Conservation (phyloP, 2,329 filamentous ascomycete species). For the Zymoseptoria ardabiliae region DNA sequence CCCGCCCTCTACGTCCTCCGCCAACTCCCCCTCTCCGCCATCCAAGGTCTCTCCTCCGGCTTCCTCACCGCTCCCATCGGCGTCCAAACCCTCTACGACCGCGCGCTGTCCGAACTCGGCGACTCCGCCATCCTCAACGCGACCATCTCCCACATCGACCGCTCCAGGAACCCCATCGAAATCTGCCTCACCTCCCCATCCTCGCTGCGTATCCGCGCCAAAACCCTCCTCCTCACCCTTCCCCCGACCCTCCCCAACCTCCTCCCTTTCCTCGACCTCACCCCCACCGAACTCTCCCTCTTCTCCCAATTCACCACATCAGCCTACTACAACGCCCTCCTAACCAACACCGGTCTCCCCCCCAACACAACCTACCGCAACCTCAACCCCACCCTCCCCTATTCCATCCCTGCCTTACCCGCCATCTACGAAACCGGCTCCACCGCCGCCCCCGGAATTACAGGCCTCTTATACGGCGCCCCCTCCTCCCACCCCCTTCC, state of each 20-base stretch:
- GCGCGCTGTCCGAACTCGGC: slow-evolving; percentile 16
- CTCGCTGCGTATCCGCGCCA: slow-evolving; percentile 31
- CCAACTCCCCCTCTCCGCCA: slow-evolving; percentile 7
- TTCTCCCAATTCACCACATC: slow-evolving; percentile 35
- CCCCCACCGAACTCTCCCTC: slow-evolving; percentile 26
- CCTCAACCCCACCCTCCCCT: slow-evolving; percentile 7
- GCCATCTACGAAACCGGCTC: slow-evolving; percentile 6
- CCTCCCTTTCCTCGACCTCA: slow-evolving; percentile 31
- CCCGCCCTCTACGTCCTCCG: slow-evolving; percentile 44
- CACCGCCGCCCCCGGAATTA: slow-evolving; percentile 5
- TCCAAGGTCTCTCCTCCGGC: not conserved
- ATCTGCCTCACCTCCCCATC: slow-evolving; percentile 28
- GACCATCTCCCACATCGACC: slow-evolving; percentile 14
- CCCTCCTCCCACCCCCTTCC: slow-evolving; percentile 2
- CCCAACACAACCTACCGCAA: slow-evolving; percentile 13
- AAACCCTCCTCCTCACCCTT: slow-evolving; percentile 37
- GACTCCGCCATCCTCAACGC: slow-evolving; percentile 24
- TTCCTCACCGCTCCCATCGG: no score
- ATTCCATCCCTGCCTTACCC: slow-evolving; percentile 14
- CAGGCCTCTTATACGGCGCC: slow-evolving; percentile 10
- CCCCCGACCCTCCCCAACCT: slow-evolving; percentile 35
- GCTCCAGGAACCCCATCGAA: slow-evolving; percentile 15
- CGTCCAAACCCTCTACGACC: not conserved
- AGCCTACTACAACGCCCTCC: slow-evolving; percentile 17
- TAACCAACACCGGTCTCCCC: slow-evolving; percentile 16